These are phyloP conservation scores for Xylaria sp. DNA, from an alignment of 2,329 filamentous ascomycete genomes.

Conservation along the genomic window DNA sequence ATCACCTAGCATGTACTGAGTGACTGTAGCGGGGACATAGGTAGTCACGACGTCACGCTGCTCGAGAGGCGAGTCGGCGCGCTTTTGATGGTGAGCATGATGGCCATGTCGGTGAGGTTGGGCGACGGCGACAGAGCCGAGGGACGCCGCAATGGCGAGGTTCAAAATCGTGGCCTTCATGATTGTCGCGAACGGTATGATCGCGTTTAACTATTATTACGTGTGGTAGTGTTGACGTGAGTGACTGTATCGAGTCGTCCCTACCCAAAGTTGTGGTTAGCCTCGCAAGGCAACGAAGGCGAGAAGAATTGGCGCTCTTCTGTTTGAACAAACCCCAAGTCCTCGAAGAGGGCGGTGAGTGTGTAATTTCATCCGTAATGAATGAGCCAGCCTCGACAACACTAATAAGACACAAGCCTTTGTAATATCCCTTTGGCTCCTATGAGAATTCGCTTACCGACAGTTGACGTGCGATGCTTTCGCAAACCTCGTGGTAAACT, in stretches of 20 bases:
- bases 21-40: constrained; percentile 70
- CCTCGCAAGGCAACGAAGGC: neutral
- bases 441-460: constrained; percentile 24
- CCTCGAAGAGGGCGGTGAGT: neutral
- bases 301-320: neutral
- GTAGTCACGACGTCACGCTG: constrained; percentile 63
- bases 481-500: neutral
- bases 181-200: constrained; percentile 36
- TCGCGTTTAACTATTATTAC: constrained; percentile 22
- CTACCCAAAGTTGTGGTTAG: constrained; percentile 21
- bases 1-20: constrained; percentile 78
- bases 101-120: constrained; percentile 70
- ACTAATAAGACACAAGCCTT: neutral
- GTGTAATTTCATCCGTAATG: constrained; percentile 8
- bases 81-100: constrained; percentile 68
- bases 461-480: constrained; percentile 6
- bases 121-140: constrained; percentile 60
- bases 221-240: constrained; percentile 13
- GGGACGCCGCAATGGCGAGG: constrained; percentile 63
- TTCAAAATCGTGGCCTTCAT: constrained; percentile 63
- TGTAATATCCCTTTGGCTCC: neutral
- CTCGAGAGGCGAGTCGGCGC: constrained; percentile 59
- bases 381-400: constrained; percentile 1
- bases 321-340: neutral
- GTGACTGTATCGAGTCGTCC: constrained; percentile 14